Evolutionary conservation across 176 grass and related monocot genomes (phyloP), one percentile per base, ranked within the genome.

Genomic region (Zoysia japonica): DNA sequence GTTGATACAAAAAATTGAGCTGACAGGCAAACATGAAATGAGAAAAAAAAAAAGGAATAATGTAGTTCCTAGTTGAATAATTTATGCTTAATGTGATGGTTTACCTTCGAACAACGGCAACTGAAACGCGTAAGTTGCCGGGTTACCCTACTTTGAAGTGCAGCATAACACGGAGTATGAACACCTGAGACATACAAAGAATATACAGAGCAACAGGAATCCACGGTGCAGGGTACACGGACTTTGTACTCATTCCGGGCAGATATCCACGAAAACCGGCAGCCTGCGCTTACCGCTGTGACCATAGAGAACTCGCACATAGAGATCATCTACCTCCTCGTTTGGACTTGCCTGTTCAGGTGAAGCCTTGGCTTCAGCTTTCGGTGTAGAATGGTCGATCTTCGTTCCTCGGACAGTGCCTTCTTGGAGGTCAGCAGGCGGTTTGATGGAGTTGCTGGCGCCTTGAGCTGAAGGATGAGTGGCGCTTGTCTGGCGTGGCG

Each of bases 201-300:
- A 83, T 82, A 57, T 70, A 81, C 74, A 78, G 4, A 7, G 45
- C 61, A 28, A 47, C 78, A 56, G 43, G 39, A 47, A 68, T 80
- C 41, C 38, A 54, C 35, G 17, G 39, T 83, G 46, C 20, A 59
- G 61, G 35, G 45, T n/a, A 60, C 49, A 50, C 67, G 66, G 39
- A 1, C 19, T 7, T 2, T 28, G 11, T 42, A 53, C 35, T 83
- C 40, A 68, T 62, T 91, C 85, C 15, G 72, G 66, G 57, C 85
- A 91, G 72, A 91, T 91, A 0, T 68, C 67, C 38, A 3, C 73
- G 80, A 91, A 91, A 60, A 91, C 39, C 3, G 85, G 81, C 49
- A 87, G 81, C 81, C 85, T 76, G 51, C 11, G 55, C 10, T 36
- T 67, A 16, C 38, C 17, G 44, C 72, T 72, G 72, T 14, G 60